Evolutionary conservation across 129 eudicot genomes (phyloP).

Genomic region (Pseudognaphalium luteoalbum): DNA sequence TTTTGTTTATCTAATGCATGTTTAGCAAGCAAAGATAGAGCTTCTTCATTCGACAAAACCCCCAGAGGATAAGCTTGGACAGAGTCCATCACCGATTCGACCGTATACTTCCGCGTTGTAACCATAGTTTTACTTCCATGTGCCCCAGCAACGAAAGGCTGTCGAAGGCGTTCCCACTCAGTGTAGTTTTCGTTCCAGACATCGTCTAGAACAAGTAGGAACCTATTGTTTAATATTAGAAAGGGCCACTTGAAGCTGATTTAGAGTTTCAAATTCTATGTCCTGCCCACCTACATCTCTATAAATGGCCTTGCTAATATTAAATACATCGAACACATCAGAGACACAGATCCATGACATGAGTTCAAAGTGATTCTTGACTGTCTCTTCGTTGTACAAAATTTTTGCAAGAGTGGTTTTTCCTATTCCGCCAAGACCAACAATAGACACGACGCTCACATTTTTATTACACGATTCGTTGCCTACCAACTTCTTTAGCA

Average conservation of each 20-base stretch:
- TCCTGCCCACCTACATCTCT: not conserved
- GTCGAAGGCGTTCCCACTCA: not conserved
- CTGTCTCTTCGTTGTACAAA: not conserved
- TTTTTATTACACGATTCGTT: not conserved
- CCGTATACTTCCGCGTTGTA: not conserved
- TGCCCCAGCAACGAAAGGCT: not conserved
- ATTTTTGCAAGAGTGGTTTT: not conserved
- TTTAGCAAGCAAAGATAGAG: not conserved
- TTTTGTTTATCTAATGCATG: not conserved
- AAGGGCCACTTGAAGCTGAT: slow-evolving; percentile 13
- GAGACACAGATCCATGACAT: slow-evolving; percentile 21
- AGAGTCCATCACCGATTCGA: not conserved
- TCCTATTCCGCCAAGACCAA: not conserved
- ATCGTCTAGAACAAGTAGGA: slow-evolving; percentile 3
- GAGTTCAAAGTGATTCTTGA: not conserved
- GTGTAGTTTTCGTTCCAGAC: not conserved
- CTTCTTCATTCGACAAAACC: slow-evolving; percentile 1
- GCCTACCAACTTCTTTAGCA: too few species aligned
- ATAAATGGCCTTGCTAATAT: not conserved
- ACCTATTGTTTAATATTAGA: not conserved
- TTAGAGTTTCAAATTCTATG: not conserved
- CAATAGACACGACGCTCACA: not conserved
- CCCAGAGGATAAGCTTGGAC: not conserved
- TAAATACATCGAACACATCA: not conserved
- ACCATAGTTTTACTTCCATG: not conserved